Evolutionary conservation across 1,139 yeast species (phyloP).

Genomic region (Candida sp.): DNA sequence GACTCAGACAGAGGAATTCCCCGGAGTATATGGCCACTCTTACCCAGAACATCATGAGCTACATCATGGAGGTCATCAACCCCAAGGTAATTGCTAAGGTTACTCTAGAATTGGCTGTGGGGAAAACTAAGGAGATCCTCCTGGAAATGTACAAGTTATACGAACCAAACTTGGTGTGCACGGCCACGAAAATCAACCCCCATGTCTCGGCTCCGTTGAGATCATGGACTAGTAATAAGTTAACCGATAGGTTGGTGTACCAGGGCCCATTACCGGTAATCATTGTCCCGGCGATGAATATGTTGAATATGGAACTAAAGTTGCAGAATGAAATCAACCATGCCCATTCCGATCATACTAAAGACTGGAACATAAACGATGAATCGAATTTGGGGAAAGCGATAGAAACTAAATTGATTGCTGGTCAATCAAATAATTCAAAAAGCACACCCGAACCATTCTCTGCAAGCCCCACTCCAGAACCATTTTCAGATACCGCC

Average conservation of each 20-base stretch:
- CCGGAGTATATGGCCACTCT: conserved; percentile 34
- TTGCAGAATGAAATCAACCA: conserved; percentile 19
- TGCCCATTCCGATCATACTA: conserved; percentile 7
- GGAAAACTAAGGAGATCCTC: conserved; percentile 53
- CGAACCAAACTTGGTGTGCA: conserved; percentile 62
- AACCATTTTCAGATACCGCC: conserved; percentile 9
- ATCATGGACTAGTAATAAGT: conserved; percentile 58
- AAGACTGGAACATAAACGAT: conserved; percentile 1
- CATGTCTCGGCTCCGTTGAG: conserved; percentile 50
- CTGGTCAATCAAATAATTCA: neutral
- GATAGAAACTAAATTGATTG: neutral
- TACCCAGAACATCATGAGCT: conserved; percentile 42
- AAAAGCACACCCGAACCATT: neutral
- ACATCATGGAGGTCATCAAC: conserved; percentile 44
- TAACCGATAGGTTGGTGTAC: conserved; percentile 62
- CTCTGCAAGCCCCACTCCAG: neutral
- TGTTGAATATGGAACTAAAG: conserved; percentile 49
- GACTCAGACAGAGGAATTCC: conserved; percentile 29
- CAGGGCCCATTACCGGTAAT: conserved; percentile 67
- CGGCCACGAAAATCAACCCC: conserved; percentile 52
- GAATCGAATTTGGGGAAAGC: conserved; percentile 1
- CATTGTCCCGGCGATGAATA: conserved; percentile 63
- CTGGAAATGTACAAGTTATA: conserved; percentile 62
- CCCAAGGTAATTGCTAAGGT: conserved; percentile 51
- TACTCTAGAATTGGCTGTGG: conserved; percentile 62